Conservation (phyloP, 805 yeast species). For the Lachancea waltii region DNA sequence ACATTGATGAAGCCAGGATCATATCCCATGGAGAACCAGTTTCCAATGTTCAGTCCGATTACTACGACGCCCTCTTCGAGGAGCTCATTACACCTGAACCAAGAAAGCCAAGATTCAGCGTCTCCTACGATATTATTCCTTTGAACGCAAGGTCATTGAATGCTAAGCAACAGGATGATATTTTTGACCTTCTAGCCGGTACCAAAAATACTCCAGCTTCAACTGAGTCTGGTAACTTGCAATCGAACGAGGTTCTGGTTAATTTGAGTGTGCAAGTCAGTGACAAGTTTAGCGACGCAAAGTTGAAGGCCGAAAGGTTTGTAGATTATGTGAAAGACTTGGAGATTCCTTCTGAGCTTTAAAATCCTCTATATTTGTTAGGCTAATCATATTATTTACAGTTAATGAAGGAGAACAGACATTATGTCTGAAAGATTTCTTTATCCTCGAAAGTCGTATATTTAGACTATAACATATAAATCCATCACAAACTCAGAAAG, state of each 20-base stretch:
- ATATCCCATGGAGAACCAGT: constrained; percentile 25
- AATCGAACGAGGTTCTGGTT: constrained; percentile 14
- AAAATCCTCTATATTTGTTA: background rate
- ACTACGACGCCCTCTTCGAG: constrained; percentile 56
- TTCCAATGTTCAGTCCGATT: constrained; percentile 35
- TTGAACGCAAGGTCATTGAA: constrained; percentile 4
- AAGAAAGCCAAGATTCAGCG: constrained; percentile 23
- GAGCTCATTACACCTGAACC: constrained; percentile 43
- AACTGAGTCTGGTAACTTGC: constrained; percentile 2
- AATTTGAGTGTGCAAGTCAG: constrained; percentile 19
- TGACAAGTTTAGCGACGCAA: constrained; percentile 20
- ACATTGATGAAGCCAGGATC: constrained; percentile 40
- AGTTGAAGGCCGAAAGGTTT: constrained; percentile 22
- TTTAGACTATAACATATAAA: too few relatives aligned
- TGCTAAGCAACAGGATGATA: constrained; percentile 15
- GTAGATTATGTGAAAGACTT: constrained; percentile 19
- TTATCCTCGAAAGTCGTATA: too few relatives aligned
- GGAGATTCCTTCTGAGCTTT: constrained; percentile 9
- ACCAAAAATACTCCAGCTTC: background rate
- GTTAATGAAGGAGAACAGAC: too few relatives aligned
- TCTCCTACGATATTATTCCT: constrained; percentile 18
- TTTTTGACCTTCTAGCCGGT: constrained; percentile 24
- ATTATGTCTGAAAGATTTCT: too few relatives aligned
- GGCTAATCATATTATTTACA: background rate
- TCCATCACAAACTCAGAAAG: constrained; percentile 32